Evolutionary conservation across 306 rosid genomes (phyloP).

Genomic region (Casuarina glauca): DNA sequence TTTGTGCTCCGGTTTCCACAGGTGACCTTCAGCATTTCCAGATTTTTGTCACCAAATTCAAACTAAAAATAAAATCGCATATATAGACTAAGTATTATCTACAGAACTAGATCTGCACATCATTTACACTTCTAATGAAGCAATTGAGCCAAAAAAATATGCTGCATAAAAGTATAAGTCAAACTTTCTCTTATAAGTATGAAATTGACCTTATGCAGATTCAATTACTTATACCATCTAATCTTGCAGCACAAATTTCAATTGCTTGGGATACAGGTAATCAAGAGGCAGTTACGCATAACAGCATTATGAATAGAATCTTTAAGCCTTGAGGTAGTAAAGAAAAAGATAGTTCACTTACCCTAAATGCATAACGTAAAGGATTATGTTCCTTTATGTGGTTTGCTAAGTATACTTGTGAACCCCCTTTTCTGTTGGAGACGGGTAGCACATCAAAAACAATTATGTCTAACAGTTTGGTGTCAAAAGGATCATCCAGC

Average conservation of each 20-base stretch:
- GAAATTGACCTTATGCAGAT: neutral
- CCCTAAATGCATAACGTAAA: slow-evolving; percentile 83
- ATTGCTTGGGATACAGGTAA: neutral
- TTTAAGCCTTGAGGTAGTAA: slow-evolving; percentile 23
- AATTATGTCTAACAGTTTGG: slow-evolving; percentile 79
- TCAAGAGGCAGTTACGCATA: neutral
- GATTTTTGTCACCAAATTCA: slow-evolving; percentile 13
- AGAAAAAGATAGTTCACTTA: slow-evolving; percentile 36
- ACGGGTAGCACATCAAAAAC: slow-evolving; percentile 86
- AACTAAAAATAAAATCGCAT: neutral
- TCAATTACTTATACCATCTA: slow-evolving; percentile 2
- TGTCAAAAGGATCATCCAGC: slow-evolving; percentile 83
- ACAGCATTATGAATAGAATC: neutral
- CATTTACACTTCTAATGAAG: neutral
- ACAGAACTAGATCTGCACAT: neutral
- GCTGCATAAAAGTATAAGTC: neutral
- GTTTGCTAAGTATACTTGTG: slow-evolving; percentile 67
- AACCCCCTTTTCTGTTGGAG: slow-evolving; percentile 70
- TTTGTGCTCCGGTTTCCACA: slow-evolving; percentile 78
- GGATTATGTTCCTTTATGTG: slow-evolving; percentile 84
- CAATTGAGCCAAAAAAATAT: neutral
- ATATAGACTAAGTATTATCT: slow-evolving; percentile 2
- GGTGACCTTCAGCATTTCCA: slow-evolving; percentile 51
- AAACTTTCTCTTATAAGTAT: neutral
- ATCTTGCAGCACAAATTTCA: neutral